Evolutionary conservation across 805 yeast species (phyloP), one percentile per base, ranked within the genome.

Genomic region (Jamesozyma gamospora): DNA sequence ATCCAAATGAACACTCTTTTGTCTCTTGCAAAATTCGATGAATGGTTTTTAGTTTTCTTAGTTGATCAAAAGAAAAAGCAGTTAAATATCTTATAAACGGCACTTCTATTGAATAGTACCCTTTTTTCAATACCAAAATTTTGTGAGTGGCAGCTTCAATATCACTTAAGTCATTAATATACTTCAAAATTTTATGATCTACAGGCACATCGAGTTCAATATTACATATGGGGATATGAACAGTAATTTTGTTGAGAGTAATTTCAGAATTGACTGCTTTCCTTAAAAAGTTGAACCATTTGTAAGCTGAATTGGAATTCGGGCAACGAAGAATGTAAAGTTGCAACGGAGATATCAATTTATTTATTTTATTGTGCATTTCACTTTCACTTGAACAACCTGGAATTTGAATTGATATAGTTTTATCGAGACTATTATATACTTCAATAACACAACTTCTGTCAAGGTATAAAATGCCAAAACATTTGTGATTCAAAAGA

Each of bases 371-470:
- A 28, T 18, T 26, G 14, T n/a, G 28, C 13, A 9, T 12, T 15
- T 28, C 17, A 13, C 24, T 26, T 15, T 32, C 33, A 14, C 14
- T 12, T 6, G 37, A 30, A 18, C 35, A 35, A 6, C 37, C 46
- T 6, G 51, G 50, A 17, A 35, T 50, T 33, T 53, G 53, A 28
- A 56, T 48, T 30, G 46, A 49, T 11, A 88, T 65, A 1, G 92
- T 71, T 51, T 83, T 79, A 52, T 88, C 96, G 27, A 79, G 57
- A 0, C 72, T 57, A 34, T 79, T 83, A 51, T 79, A 83, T 31
- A 85, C 66, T 18, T 62, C 66, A 1, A 81, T 74, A 1, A 56
- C 43, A 31, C 66, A 66, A 8, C 46, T 28, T 3, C 43, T 45
- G 38, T 62, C 44, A 31, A 64, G 29, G 9, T 43, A 36, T 5